Base-by-base conservation (phyloP, 768 basidiomycete genomes). In the Boletellus ananas region DNA sequence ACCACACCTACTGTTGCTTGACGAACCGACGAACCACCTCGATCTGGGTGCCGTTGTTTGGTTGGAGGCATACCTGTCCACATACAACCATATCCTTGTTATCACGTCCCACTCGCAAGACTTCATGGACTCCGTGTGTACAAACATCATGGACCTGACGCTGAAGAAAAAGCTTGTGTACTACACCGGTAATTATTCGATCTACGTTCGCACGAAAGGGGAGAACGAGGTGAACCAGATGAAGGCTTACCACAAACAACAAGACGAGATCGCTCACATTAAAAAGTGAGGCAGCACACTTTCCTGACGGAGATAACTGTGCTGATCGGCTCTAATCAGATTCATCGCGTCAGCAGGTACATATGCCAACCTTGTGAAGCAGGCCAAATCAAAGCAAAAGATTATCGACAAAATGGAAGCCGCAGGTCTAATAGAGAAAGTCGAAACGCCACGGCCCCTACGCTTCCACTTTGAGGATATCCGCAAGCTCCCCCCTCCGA, bases 321-420 rank as follows among this genome's bases (percentile, higher is more conserved):
- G 36, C 57, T 59, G 36, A 58, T 55, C 34, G 12, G 37, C 27
- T 7, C 3, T 7, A 20, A 36, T 20, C 21, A 86, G 93, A 65
- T 97, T 97, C 80, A 98, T 98, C 59, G 92, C 96, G 7, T 94
- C 92, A n/a, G 95, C 95, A 33, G 95, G 95, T 81, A 99, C 95
- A 33, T 99, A 98, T 67, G 96, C 95, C 59, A 99, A 99, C 71
- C 82, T 99, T 58, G 95, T 99, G 62, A 91, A 87, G 64, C 95
- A 99, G 71, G 95, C 95, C 59, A 97, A 99, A 74, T 97, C 94
- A 44, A 99, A 99, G 70, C 95, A 99, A 72, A 99, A 99, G 81
- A 98, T 99, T 56, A 95, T 99, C 72, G 95, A 99, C 79, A 99
- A 99, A 82, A 99, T 99, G 95, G 96, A 99, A 77, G 95, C 95